A percentile compares a stretch with the other conserved stretches of the same genome.
phyloP scores from a whole-genome alignment of 2,329 filamentous ascomycete species.

The Fusarium oligoseptatum region DNA sequence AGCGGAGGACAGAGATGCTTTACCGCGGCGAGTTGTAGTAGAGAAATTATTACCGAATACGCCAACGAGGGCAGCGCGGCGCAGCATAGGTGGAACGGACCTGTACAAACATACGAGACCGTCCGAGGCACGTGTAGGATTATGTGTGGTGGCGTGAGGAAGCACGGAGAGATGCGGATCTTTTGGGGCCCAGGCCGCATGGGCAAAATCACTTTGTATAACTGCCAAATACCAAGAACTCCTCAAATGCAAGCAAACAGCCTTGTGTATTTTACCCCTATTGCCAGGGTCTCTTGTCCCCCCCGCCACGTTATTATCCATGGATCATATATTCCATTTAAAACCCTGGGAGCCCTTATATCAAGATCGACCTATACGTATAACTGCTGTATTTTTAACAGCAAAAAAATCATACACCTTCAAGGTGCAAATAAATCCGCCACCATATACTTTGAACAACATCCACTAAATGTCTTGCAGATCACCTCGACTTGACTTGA shows the following conservation, averaged over 20 bases:
- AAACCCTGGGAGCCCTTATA: background rate
- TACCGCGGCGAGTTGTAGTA: constrained; percentile 67
- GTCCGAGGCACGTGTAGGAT: constrained; percentile 42
- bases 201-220: constrained; percentile 39
- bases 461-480: constrained; percentile 1
- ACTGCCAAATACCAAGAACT: constrained; percentile 44
- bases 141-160: constrained; percentile 32
- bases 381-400: background rate
- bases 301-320: constrained; percentile 1
- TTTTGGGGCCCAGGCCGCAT: constrained; percentile 23
- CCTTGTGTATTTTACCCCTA: constrained; percentile 28
- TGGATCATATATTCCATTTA: constrained; percentile 6
- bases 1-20: constrained; percentile 66
- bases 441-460: background rate
- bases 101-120: constrained; percentile 43
- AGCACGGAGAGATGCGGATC: constrained; percentile 30
- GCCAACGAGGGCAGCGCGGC: constrained; percentile 3
- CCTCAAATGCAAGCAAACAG: constrained; percentile 31
- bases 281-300: background rate
- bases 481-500: constrained; percentile 17
- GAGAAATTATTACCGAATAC: constrained; percentile 10
- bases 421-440: background rate
- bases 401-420: background rate
- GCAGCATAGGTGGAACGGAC: constrained; percentile 14
- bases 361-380: background rate